Conservation (phyloP, 192 early-diverging fungal genomes). For the Coemansia sp. region DNA sequence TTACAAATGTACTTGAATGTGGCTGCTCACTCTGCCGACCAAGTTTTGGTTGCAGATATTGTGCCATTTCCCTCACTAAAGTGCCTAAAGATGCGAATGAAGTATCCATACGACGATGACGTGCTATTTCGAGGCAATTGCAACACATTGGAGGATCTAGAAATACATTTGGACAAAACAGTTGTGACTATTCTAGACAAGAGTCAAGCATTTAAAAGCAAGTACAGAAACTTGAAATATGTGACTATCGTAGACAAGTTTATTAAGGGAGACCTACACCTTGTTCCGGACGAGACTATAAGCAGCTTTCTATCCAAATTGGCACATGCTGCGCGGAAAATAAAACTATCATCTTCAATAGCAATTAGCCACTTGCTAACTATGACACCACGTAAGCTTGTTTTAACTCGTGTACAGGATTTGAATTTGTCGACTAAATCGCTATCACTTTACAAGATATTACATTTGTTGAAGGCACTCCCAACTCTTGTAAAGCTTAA, state of each 20-base stretch:
- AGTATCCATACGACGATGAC: constrained; percentile 10
- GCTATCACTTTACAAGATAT: neutral
- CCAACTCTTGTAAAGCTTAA: neutral
- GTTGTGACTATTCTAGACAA: neutral
- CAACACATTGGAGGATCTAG: constrained; percentile 2
- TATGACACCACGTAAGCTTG: neutral
- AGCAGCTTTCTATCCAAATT: neutral
- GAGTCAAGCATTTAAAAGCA: neutral
- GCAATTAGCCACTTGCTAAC: neutral
- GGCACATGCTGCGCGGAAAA: too few relatives aligned
- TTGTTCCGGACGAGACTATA: neutral
- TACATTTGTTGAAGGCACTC: neutral
- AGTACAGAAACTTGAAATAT: neutral
- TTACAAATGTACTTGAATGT: neutral
- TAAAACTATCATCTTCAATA: neutral
- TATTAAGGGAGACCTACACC: neutral
- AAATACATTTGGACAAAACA: neutral
- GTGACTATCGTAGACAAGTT: neutral
- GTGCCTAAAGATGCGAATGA: neutral
- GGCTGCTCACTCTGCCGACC: neutral
- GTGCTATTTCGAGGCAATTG: constrained; percentile 12
- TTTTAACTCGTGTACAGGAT: neutral
- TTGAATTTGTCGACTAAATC: neutral
- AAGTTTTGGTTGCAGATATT: neutral
- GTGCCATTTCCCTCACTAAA: constrained; percentile 3